phyloP scores from a whole-genome alignment of 495 filamentous ascomycete genomes.

The Hypoxylon subgilvum region DNA sequence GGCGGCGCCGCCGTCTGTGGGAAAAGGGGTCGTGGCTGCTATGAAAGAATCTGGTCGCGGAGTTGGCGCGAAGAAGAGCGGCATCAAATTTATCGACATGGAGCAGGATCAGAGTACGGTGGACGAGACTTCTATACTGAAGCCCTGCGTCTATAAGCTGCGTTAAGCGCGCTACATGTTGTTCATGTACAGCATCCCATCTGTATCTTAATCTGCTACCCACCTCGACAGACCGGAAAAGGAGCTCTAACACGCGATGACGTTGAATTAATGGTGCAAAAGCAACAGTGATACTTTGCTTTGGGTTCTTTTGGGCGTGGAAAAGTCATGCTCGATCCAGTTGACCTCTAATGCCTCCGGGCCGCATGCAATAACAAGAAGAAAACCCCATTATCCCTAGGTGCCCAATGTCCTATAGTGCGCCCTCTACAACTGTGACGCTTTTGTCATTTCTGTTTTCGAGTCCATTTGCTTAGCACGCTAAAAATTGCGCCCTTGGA shows the following conservation, averaged over 20 bases:
- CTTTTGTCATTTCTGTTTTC: slow-evolving; percentile 1
- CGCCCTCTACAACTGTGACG: slow-evolving; percentile 24
- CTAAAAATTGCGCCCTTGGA: slow-evolving; percentile 7
- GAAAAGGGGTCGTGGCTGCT: slow-evolving; percentile 63
- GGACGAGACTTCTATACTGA: slow-evolving; percentile 75
- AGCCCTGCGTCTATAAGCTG: slow-evolving; percentile 97
- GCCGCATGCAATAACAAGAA: slow-evolving; percentile 20
- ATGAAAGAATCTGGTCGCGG: slow-evolving; percentile 44
- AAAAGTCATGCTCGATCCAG: slow-evolving; percentile 9
- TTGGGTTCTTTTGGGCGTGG: neutral
- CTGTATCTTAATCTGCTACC: neutral
- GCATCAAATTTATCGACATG: slow-evolving; percentile 59
- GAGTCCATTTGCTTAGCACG: slow-evolving; percentile 3
- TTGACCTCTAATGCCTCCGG: slow-evolving; percentile 25
- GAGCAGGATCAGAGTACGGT: slow-evolving; percentile 59
- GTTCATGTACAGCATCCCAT: slow-evolving; percentile 8
- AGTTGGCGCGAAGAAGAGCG: slow-evolving; percentile 60
- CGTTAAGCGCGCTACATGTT: slow-evolving; percentile 54
- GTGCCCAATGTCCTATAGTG: slow-evolving; percentile 7
- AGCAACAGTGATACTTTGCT: no score
- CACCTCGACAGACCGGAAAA: slow-evolving; percentile 2
- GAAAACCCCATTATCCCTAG: no score
- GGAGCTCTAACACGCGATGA: neutral
- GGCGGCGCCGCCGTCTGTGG: slow-evolving; percentile 67
- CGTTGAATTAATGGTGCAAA: slow-evolving; percentile 18